A percentile compares a stretch with the other conserved stretches of the same genome.
Conservation (phyloP, 352 stramenopile genomes). For the Phytophthora pisi region DNA sequence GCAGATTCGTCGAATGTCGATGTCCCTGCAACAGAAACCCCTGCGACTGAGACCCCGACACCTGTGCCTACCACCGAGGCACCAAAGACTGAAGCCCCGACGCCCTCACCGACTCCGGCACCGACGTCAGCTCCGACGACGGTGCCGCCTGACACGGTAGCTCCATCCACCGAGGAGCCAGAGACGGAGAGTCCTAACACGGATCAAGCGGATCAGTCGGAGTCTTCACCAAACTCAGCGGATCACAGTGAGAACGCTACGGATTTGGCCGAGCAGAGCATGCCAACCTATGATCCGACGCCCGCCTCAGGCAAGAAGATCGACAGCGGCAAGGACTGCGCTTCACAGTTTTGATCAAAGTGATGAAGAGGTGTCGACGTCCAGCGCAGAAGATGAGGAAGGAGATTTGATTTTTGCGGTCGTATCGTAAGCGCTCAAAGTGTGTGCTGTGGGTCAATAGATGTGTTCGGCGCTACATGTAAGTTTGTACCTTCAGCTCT, state of each 20-base stretch:
- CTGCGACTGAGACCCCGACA: slow-evolving; percentile 6
- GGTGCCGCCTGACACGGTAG: background rate
- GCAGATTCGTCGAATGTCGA: slow-evolving; percentile 14
- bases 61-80: slow-evolving; percentile 10
- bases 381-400: slow-evolving; percentile 24
- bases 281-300: slow-evolving; percentile 17
- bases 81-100: slow-evolving; percentile 4
- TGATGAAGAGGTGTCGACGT: slow-evolving; percentile 6
- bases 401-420: slow-evolving; percentile 26
- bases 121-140: background rate
- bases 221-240: slow-evolving; percentile 1
- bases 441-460: slow-evolving; percentile 33
- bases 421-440: background rate
- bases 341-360: slow-evolving; percentile 20
- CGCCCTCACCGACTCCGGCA: background rate
- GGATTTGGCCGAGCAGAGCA: slow-evolving; percentile 12
- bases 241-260: slow-evolving; percentile 16
- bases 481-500: background rate
- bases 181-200: slow-evolving; percentile 13
- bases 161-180: slow-evolving; percentile 1
- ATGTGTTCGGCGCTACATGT: slow-evolving; percentile 14
- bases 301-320: slow-evolving; percentile 17
- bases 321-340: slow-evolving; percentile 23
- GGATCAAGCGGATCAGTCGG: slow-evolving; percentile 4
- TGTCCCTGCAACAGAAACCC: slow-evolving; percentile 8